Conservation (phyloP, 2,329 filamentous ascomycete genomes). For the Fusarium miscanthi region DNA sequence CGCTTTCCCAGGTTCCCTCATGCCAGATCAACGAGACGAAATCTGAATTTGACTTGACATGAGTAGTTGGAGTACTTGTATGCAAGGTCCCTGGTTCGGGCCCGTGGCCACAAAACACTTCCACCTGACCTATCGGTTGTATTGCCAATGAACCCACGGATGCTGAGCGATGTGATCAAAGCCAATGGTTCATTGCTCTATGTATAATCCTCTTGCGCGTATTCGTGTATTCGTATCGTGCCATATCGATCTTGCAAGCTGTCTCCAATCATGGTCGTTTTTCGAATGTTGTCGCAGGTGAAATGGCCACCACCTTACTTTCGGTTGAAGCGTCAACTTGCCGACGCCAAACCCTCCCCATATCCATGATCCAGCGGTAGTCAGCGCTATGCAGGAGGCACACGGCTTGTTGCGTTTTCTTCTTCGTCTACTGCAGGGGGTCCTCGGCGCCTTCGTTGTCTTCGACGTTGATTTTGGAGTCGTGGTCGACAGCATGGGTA, state of each 20-base stretch:
- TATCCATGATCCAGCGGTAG: background rate
- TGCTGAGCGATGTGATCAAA: background rate
- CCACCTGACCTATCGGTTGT: background rate
- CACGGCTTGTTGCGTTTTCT: slow-evolving; percentile 18
- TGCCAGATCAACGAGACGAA: background rate
- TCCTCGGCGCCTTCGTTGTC: slow-evolving; percentile 30
- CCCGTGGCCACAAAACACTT: background rate
- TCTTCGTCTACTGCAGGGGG: slow-evolving; percentile 34
- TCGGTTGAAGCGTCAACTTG: background rate
- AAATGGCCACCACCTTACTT: background rate
- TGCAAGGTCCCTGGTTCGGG: background rate
- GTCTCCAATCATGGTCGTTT: background rate
- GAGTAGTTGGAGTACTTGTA: background rate
- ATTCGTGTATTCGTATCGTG: slow-evolving; percentile 4
- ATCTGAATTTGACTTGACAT: background rate
- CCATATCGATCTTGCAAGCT: background rate
- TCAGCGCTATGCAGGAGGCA: slow-evolving; percentile 18
- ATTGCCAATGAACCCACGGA: background rate
- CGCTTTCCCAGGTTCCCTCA: background rate
- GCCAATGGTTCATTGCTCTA: background rate
- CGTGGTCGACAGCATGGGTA: slow-evolving; percentile 46
- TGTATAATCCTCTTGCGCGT: background rate
- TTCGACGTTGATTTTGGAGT: slow-evolving; percentile 30
- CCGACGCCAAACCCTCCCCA: background rate
- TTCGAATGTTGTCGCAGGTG: background rate